Percentiles rank a stretch among this genome's conserved stretches.
phyloP scores from a whole-genome alignment of 2,329 filamentous ascomycete genomes.

The Sporothrix variecibatus region DNA sequence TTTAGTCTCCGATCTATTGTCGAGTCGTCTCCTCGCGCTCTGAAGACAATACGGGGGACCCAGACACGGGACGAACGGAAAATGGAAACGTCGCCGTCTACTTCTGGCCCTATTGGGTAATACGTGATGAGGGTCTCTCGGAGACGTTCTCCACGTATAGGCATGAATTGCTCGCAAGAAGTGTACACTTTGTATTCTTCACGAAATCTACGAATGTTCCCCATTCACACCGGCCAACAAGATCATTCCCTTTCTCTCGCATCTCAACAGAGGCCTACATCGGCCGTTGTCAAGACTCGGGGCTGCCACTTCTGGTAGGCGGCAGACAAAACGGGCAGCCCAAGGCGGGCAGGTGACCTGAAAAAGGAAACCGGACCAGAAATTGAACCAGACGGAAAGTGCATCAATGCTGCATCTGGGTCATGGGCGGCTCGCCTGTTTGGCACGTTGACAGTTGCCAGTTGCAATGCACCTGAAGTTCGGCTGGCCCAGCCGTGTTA shows the following conservation, averaged over 20 bases:
- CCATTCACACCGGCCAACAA: no score
- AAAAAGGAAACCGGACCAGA: background rate
- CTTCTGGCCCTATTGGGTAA: background rate
- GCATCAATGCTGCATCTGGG: background rate
- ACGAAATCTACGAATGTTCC: no score
- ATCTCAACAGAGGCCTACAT: no score
- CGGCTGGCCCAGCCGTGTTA: background rate
- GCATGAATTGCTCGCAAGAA: background rate
- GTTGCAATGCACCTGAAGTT: background rate
- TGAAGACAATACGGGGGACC: background rate
- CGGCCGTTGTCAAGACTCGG: background rate
- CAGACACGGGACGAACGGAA: constrained; percentile 18
- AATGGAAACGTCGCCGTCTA: background rate
- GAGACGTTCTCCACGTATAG: background rate
- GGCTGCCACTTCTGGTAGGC: background rate
- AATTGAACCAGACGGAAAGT: background rate
- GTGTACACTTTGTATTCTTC: no score
- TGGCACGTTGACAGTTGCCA: background rate
- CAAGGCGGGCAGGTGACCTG: background rate
- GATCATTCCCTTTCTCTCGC: no score
- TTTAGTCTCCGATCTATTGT: background rate
- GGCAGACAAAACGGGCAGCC: background rate
- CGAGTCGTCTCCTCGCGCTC: background rate
- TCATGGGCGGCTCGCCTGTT: background rate
- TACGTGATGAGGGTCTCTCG: background rate